phyloP scores from a whole-genome alignment of 371 early-diverging fungal species.

The Mycotypha africana region DNA sequence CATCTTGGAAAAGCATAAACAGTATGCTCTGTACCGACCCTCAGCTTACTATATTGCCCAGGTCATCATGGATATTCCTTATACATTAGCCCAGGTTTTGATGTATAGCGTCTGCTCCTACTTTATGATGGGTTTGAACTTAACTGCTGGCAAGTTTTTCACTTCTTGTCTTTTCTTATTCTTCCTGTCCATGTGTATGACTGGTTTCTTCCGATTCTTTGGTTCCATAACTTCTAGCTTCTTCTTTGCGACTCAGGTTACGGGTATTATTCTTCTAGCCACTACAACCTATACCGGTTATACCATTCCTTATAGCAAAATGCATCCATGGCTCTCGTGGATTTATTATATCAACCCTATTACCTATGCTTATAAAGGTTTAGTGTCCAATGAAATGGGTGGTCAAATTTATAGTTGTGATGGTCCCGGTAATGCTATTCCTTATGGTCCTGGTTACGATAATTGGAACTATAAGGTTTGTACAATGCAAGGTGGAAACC shows the following conservation, averaged over 20 bases:
- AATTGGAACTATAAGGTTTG: constrained; percentile 55
- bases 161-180: constrained; percentile 43
- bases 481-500: constrained; percentile 49
- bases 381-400: constrained; percentile 68
- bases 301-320: constrained; percentile 51
- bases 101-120: constrained; percentile 54
- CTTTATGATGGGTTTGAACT: constrained; percentile 57
- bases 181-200: constrained; percentile 46
- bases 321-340: constrained; percentile 70
- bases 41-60: constrained; percentile 59
- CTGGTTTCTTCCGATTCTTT: constrained; percentile 32
- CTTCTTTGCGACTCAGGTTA: constrained; percentile 49
- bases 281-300: constrained; percentile 61
- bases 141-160: constrained; percentile 45
- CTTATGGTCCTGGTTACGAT: constrained; percentile 48
- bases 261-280: constrained; percentile 53
- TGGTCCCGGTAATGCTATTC: constrained; percentile 35
- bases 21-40: constrained; percentile 61
- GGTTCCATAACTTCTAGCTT: constrained; percentile 49
- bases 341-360: constrained; percentile 70
- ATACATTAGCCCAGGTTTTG: constrained; percentile 18
- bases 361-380: constrained; percentile 62
- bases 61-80: constrained; percentile 38
- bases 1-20: constrained; percentile 65
- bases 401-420: constrained; percentile 53